Evolutionary conservation across 2,329 filamentous ascomycete species (phyloP).

Genomic region (Furcasterigmium sp.): DNA sequence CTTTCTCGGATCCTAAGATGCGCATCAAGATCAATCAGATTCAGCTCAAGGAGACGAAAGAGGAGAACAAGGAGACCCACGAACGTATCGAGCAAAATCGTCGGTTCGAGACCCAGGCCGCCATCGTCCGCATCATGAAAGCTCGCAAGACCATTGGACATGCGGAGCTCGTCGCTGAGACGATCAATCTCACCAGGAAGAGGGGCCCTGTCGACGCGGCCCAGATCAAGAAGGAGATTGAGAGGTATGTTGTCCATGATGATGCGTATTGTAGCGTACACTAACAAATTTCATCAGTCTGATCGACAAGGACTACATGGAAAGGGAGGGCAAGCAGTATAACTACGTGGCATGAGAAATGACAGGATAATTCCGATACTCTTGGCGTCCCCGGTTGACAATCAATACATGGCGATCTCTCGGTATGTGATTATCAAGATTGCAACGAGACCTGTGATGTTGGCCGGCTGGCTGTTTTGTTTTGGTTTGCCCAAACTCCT

Average conservation of each 20-base stretch:
- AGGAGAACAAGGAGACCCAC: constrained; percentile 92
- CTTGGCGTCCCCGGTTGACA: too few species aligned
- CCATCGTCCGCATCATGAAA: constrained; percentile 97
- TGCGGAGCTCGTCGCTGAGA: constrained; percentile 81
- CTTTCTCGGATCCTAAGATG: constrained; percentile 76
- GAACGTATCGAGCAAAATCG: constrained; percentile 83
- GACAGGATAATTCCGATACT: too few species aligned
- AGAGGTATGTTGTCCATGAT: constrained; percentile 57
- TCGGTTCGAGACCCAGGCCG: constrained; percentile 94
- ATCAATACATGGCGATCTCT: too few species aligned
- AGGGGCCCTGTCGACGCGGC: constrained; percentile 78
- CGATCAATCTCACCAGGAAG: constrained; percentile 84
- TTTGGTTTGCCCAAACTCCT: too few species aligned
- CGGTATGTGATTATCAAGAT: too few species aligned
- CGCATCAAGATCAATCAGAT: constrained; percentile 99
- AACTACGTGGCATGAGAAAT: constrained; percentile 59
- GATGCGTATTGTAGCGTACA: constrained; percentile 2
- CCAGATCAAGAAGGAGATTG: constrained; percentile 96
- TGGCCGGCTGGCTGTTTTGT: too few species aligned
- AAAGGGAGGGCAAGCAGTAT: constrained; percentile 68
- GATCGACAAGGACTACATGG: constrained; percentile 91
- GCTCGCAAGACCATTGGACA: constrained; percentile 82
- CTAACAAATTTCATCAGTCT: constrained; percentile 47
- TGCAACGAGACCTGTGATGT: too few species aligned
- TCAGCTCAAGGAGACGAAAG: constrained; percentile 90